phyloP scores from a whole-genome alignment of 306 rosid genomes.

The Castanea mollissima region DNA sequence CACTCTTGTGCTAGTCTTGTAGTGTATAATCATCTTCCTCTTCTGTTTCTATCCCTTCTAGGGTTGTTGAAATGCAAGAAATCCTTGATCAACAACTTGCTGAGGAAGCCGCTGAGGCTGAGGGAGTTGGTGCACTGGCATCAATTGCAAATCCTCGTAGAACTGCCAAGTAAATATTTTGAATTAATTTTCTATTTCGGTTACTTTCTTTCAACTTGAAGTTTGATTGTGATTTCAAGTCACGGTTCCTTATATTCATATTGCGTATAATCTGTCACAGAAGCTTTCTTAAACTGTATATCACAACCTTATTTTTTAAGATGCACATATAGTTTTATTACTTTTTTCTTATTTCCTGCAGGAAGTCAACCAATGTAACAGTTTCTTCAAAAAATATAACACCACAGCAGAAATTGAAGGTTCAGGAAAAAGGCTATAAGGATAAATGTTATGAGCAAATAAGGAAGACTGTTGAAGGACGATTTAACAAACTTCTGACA shows the following conservation, averaged over 20 bases:
- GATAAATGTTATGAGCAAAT: constrained; percentile 96
- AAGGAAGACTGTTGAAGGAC: constrained; percentile 82
- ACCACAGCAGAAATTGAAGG: constrained; percentile 77
- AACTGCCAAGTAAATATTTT: constrained; percentile 52
- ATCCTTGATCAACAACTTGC: constrained; percentile 93
- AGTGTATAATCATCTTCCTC: not conserved
- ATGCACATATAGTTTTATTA: not conserved
- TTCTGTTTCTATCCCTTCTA: constrained; percentile 25
- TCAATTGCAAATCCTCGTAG: constrained; percentile 69
- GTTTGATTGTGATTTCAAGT: constrained; percentile 18
- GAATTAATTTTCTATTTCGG: constrained; percentile 21
- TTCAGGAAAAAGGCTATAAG: constrained; percentile 84
- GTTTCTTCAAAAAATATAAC: constrained; percentile 65
- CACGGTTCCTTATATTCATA: constrained; percentile 2
- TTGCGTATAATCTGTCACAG: not conserved
- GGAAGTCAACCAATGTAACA: constrained; percentile 51
- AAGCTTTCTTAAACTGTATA: not conserved
- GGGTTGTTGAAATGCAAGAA: constrained; percentile 99
- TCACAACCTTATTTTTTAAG: constrained; percentile 9
- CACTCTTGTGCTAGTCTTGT: constrained; percentile 16
- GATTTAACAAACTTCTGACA: constrained; percentile 82
- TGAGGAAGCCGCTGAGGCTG: constrained; percentile 98
- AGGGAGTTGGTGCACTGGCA: constrained; percentile 80
- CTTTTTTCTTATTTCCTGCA: constrained; percentile 30
- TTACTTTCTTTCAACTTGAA: constrained; percentile 4